Evolutionary conservation across 495 filamentous ascomycete species (phyloP).

Genomic region (Thermochaetoides thermophila): DNA sequence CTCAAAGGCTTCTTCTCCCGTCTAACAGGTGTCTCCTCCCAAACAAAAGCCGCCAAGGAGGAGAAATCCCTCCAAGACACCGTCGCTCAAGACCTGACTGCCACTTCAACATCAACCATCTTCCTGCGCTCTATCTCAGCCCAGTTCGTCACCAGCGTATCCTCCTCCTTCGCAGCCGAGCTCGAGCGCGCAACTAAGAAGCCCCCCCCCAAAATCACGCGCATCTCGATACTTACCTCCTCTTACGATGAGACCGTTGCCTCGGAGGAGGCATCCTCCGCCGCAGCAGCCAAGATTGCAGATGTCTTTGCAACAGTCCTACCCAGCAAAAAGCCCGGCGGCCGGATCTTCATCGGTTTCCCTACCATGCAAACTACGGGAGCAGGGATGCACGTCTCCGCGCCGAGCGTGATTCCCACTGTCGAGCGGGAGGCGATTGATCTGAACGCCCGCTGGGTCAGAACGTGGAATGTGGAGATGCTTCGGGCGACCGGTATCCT

Average conservation of each 20-base stretch:
- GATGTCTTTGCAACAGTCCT: slow-evolving; percentile 85
- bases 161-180: slow-evolving; percentile 55
- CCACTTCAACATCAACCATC: slow-evolving; percentile 50
- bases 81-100: slow-evolving; percentile 53
- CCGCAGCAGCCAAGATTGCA: slow-evolving; percentile 37
- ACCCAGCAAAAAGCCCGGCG: slow-evolving; percentile 61
- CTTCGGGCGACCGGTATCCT: slow-evolving; percentile 81
- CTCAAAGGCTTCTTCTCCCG: slow-evolving; percentile 70
- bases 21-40: slow-evolving; percentile 34
- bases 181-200: slow-evolving; percentile 97
- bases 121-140: slow-evolving; percentile 82
- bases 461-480: slow-evolving; percentile 94
- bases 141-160: slow-evolving; percentile 56
- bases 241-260: slow-evolving; percentile 72
- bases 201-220: slow-evolving; percentile 74
- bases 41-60: slow-evolving; percentile 33
- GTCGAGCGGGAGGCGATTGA: slow-evolving; percentile 98
- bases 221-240: slow-evolving; percentile 73
- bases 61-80: slow-evolving; percentile 39
- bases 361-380: slow-evolving; percentile 95
- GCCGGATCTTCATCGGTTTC: slow-evolving; percentile 92
- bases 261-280: slow-evolving; percentile 33
- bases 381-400: slow-evolving; percentile 90
- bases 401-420: slow-evolving; percentile 91
- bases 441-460: slow-evolving; percentile 84